phyloP scores from a whole-genome alignment of 192 early-diverging fungal species.

The Coemansia sp. region DNA sequence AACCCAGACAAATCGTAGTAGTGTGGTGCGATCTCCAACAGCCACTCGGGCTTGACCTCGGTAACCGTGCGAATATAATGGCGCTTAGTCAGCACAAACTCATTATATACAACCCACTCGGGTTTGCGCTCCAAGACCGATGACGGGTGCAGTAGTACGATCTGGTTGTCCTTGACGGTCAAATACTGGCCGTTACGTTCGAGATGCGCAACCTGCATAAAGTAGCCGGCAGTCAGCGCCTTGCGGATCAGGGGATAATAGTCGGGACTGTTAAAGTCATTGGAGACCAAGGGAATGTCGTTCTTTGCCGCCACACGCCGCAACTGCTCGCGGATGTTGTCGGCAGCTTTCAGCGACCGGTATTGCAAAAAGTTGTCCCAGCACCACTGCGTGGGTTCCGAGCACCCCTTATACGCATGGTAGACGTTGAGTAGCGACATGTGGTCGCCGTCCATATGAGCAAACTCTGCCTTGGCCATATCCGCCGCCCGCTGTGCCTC shows the following conservation, averaged over 20 bases:
- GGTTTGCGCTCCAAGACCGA: slow-evolving; percentile 84
- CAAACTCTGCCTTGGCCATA: slow-evolving; percentile 88
- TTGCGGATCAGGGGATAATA: slow-evolving; percentile 89
- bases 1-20: slow-evolving; percentile 92
- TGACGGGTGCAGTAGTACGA: slow-evolving; percentile 91
- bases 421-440: slow-evolving; percentile 96
- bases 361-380: slow-evolving; percentile 91
- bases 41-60: slow-evolving; percentile 82
- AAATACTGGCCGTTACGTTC: slow-evolving; percentile 86
- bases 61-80: slow-evolving; percentile 96
- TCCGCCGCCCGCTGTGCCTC: slow-evolving; percentile 86
- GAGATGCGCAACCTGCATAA: slow-evolving; percentile 97
- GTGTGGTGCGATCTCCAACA: slow-evolving; percentile 76
- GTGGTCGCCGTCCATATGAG: slow-evolving; percentile 94
- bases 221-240: slow-evolving; percentile 90
- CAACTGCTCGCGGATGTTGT: slow-evolving; percentile 88
- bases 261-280: slow-evolving; percentile 63
- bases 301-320: slow-evolving; percentile 75
- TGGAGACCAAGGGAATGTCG: slow-evolving; percentile 68
- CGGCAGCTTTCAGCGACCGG: slow-evolving; percentile 85
- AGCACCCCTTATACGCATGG: slow-evolving; percentile 72
- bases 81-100: slow-evolving; percentile 95
- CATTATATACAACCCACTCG: slow-evolving; percentile 99
- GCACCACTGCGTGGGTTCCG: slow-evolving; percentile 83
- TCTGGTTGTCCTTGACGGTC: slow-evolving; percentile 97